These are phyloP conservation scores for Balakata baccata DNA, from an alignment of 345 rosid genomes.

Conservation along the genomic window DNA sequence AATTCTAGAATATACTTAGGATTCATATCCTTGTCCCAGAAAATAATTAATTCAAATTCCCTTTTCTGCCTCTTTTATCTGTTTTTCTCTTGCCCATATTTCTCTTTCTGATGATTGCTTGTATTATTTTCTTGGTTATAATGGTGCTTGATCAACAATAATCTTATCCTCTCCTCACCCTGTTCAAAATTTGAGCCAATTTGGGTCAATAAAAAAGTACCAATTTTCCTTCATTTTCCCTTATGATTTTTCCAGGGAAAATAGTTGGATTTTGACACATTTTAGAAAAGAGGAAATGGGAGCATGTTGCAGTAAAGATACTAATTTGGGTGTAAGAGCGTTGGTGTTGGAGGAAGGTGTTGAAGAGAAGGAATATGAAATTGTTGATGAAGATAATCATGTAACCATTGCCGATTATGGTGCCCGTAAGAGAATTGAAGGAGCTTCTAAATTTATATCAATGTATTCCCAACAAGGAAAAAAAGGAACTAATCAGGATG, in stretches of 20 bases:
- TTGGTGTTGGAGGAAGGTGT: slow-evolving; percentile 13
- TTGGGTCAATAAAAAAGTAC: slow-evolving; percentile 1
- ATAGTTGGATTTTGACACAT: slow-evolving; percentile 13
- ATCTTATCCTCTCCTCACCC: slow-evolving; percentile 9
- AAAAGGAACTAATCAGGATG: slow-evolving; percentile 83
- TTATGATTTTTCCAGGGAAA: slow-evolving; percentile 13
- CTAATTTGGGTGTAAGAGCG: slow-evolving; percentile 22
- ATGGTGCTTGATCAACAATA: background rate
- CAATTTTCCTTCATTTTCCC: slow-evolving; percentile 18
- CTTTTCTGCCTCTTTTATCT: background rate
- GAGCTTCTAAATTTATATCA: slow-evolving; percentile 55
- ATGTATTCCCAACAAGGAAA: slow-evolving; percentile 76
- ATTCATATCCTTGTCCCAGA: background rate
- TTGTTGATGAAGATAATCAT: slow-evolving; percentile 27
- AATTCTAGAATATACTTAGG: slow-evolving; percentile 11
- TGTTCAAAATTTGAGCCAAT: slow-evolving; percentile 18
- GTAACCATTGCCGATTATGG: slow-evolving; percentile 45
- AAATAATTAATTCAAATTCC: background rate
- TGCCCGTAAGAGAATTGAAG: slow-evolving; percentile 54
- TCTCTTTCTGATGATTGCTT: background rate
- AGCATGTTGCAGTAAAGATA: slow-evolving; percentile 66
- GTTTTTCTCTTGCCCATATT: background rate
- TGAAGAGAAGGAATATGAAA: slow-evolving; percentile 23
- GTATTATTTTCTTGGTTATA: background rate
- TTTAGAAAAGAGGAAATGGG: slow-evolving; percentile 48